Evolutionary conservation across 768 basidiomycete genomes (phyloP), one percentile per base, ranked within the genome.

Genomic region (Podaxis pistillaris): DNA sequence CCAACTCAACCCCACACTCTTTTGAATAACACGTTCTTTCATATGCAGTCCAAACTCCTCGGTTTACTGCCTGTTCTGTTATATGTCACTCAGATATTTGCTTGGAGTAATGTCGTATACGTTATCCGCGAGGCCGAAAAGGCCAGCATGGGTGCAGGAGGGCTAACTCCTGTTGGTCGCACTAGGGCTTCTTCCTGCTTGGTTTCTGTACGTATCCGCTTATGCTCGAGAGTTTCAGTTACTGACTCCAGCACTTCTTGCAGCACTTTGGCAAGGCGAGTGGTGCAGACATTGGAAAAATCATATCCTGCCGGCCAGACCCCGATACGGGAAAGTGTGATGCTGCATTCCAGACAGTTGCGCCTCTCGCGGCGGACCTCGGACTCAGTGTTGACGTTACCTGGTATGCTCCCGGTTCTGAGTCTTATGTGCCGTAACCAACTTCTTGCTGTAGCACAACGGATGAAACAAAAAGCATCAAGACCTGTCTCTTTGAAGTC

Each of bases 401-500:
- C 5, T 54, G 52, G 52, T 54, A 19, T 30, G 28, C 15, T 17
- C 24, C 28, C 19, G 3, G 12, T 28, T 13, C 24, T n/a, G 11
- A 37, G 15, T 19, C 36, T 36, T 22, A 50, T 17, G 22, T 12
- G 24, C 0, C 17, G 12, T 5, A 4, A 22, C 30, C 52, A n/a
- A 12, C 5, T 3, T 11, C 36, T 19, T n/a, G 44, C 17, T 4
- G 15, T 19, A 54, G 52, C n/a, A 15, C 28, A 7, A 30, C 51
- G 12, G 28, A 52, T 56, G 54, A 56, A 44, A 55, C 60, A 44
- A 57, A 30, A 0, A 44, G 46, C 40, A 44, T 55, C 0, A 33
- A 63, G 28, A 60, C 60, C 53, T 65, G 64, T 40, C 61, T 65
- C 13, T 19, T 19, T n/a, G 56, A 65, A 44, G 28, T 58, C 30